A percentile compares a stretch with the other conserved stretches of the same genome.
These are phyloP conservation scores for Chloris gayana DNA, from an alignment of 176 grass and related monocot species.

Conservation along the genomic window DNA sequence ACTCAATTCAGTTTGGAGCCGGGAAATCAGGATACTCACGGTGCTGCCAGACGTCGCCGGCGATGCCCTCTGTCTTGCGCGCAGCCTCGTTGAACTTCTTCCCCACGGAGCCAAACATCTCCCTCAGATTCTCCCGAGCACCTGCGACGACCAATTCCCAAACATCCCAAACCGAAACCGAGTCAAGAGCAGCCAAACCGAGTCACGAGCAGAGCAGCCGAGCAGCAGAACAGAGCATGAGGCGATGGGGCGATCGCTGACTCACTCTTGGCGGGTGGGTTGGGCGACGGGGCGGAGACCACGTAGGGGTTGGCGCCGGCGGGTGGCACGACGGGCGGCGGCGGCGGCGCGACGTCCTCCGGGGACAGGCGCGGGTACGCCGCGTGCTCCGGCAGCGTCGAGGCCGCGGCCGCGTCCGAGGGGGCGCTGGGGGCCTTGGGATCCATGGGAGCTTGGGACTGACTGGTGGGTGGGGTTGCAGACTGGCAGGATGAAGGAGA, in stretches of 20 bases:
- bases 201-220: not conserved
- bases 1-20: not conserved
- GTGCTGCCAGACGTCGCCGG: slow-evolving; percentile 65
- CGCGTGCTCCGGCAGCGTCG: slow-evolving; percentile 15
- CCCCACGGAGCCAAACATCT: slow-evolving; percentile 48
- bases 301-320: slow-evolving; percentile 58
- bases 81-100: slow-evolving; percentile 56
- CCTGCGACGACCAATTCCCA: slow-evolving; percentile 18
- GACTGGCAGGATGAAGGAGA: not conserved
- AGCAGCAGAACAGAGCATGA: not conserved
- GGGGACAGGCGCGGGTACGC: slow-evolving; percentile 58
- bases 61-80: slow-evolving; percentile 63
- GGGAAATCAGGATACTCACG: slow-evolving; percentile 29
- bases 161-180: not conserved
- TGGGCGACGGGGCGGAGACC: slow-evolving; percentile 29
- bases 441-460: slow-evolving; percentile 34
- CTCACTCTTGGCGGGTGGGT: slow-evolving; percentile 47
- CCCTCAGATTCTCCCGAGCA: slow-evolving; percentile 44
- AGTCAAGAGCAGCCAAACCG: not conserved
- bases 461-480: not conserved
- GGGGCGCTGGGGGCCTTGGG: too few species aligned
- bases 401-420: not conserved
- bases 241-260: not conserved
- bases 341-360: slow-evolving; percentile 52
- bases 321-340: slow-evolving; percentile 42